Percentiles rank a stretch among this genome's conserved stretches.
These are phyloP conservation scores for Butyriboletus loyo DNA, from an alignment of 768 basidiomycete species.

Conservation along the genomic window DNA sequence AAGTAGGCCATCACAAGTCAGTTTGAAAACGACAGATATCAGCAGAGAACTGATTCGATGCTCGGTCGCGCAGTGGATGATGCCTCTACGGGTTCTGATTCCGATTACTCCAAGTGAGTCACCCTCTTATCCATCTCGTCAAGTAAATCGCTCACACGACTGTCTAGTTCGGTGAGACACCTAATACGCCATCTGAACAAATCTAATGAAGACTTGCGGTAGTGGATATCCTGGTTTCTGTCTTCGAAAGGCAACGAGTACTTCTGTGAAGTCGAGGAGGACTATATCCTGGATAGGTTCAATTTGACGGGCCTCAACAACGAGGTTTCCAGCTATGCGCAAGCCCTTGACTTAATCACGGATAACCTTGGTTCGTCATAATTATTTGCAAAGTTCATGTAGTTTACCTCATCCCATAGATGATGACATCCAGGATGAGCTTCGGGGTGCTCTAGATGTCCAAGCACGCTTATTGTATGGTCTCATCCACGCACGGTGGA, in stretches of 20 bases:
- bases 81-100: conserved; percentile 88
- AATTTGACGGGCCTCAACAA: conserved; percentile 96
- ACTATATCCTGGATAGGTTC: conserved; percentile 97
- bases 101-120: conserved; percentile 90
- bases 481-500: conserved; percentile 95
- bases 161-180: conserved; percentile 27
- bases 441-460: conserved; percentile 87
- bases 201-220: conserved; percentile 14
- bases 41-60: conserved; percentile 30
- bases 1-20: conserved; percentile 20
- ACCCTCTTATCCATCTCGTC: background rate
- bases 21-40: conserved; percentile 15
- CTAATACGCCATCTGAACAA: conserved; percentile 6
- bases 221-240: conserved; percentile 99
- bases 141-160: conserved; percentile 14
- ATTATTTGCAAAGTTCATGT: background rate
- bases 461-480: conserved; percentile 94
- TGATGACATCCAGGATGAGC: conserved; percentile 92
- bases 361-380: conserved; percentile 81
- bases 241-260: conserved; percentile 99
- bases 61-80: conserved; percentile 66
- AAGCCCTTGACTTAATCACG: conserved; percentile 93
- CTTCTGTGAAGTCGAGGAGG: conserved; percentile 99
- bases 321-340: conserved; percentile 91
- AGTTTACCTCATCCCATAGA: conserved; percentile 43